Base-by-base conservation (phyloP, 805 yeast genomes). In the Metschnikowia borealis region DNA sequence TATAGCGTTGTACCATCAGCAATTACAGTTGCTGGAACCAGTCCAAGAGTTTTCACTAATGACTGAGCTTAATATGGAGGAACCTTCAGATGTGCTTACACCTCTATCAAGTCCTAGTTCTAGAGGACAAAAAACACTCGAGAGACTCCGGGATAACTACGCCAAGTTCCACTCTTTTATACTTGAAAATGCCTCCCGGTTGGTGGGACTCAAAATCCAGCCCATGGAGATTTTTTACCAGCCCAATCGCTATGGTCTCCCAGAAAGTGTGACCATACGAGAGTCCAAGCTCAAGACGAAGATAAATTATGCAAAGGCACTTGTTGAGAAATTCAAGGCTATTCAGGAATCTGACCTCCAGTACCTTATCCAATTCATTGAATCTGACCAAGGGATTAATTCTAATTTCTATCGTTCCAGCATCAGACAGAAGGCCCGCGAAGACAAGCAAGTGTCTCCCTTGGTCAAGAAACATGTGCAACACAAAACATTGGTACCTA, bases 201-300 rank as follows among this genome's bases (percentile, higher is more conserved):
- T 70, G 5, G 58, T 64, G 37, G 63, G 59, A 15, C 41, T 58
- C 6, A 68, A 70, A 46, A 48, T 70, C 1, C 62, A 52, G 3
- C 62, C 65, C 4, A 54, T 73, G 14, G 75, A 70, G 42, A 70
- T 64, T 3, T 34, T 62, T 2, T 70, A 66, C 45, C 64, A 66
- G 23, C 60, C 71, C 3, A 62, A 62, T 37, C 53, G 66, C 32
- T 62, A 54, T 42, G 76, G 71, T 1, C 48, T 56, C 5, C 75
- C 77, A 1, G 47, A 62, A 3, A 65, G 69, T 47, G 62, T 65
- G 11, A 56, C 59, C 3, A 54, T 55, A 20, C 49, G 70, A 37
- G 69, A 71, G 48, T 52, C 57, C 33, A 50, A 60, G n/a, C 56
- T 71, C 21, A 57, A 56, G 21, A 49, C 50, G 20, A 61, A 64